These are phyloP conservation scores for Flueggea neowawraea DNA, from an alignment of 441 rosid species.

Conservation along the genomic window DNA sequence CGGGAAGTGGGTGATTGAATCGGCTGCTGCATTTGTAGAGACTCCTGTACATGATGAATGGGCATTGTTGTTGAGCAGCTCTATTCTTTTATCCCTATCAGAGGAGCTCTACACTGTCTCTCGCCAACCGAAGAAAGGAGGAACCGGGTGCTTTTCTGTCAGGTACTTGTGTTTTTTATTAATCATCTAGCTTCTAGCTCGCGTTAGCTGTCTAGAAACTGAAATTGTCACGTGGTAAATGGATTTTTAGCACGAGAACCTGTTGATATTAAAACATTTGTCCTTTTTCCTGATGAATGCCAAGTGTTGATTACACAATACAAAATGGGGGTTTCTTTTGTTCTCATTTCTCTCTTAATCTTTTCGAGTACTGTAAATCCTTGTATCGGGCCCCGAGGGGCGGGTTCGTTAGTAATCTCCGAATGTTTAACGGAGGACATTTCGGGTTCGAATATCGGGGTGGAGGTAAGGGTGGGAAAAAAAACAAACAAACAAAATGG, in stretches of 20 bases:
- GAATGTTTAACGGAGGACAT: no score
- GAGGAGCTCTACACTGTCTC: constrained; percentile 12
- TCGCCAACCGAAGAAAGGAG: not conserved
- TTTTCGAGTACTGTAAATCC: no score
- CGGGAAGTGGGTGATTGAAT: constrained; percentile 14
- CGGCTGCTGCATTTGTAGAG: constrained; percentile 17
- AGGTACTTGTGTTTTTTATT: constrained; percentile 12
- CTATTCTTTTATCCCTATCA: constrained; percentile 25
- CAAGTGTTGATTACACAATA: constrained; percentile 10
- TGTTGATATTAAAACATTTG: constrained; percentile 22
- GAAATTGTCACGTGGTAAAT: constrained; percentile 10
- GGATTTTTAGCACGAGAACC: constrained; percentile 17
- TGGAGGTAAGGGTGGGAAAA: no score
- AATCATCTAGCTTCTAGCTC: constrained; percentile 18
- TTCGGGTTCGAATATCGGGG: no score
- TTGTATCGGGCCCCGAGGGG: no score
- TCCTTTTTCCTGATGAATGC: constrained; percentile 12
- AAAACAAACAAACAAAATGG: no score
- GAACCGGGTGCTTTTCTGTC: no score
- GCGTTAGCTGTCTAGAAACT: constrained; percentile 15
- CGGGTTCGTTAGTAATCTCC: no score
- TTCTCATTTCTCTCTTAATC: not conserved
- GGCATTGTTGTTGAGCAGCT: constrained; percentile 23
- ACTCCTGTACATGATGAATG: constrained; percentile 19
- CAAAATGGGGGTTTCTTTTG: not conserved